Evolutionary conservation across 2,329 filamentous ascomycete species (phyloP).

Genomic region (Penicillium sp.): DNA sequence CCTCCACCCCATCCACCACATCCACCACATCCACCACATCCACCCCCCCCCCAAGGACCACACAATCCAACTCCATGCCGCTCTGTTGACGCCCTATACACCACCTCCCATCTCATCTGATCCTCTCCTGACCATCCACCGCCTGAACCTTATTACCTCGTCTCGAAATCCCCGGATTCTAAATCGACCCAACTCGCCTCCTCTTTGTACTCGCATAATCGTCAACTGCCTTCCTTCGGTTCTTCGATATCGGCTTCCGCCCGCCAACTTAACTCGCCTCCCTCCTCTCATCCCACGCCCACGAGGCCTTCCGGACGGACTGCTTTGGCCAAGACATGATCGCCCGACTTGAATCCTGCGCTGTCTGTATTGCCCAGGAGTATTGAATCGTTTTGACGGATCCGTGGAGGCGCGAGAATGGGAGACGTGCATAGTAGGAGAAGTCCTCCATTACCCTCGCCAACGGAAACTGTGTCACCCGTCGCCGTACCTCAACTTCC

Average conservation of each 20-base stretch:
- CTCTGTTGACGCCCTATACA: neutral
- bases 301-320: slow-evolving; percentile 25
- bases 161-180: slow-evolving; percentile 17
- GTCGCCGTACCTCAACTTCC: slow-evolving; percentile 35
- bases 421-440: slow-evolving; percentile 47
- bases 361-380: slow-evolving; percentile 42
- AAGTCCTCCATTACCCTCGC: slow-evolving; percentile 49
- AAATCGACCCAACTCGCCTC: slow-evolving; percentile 18
- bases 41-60: slow-evolving; percentile 5
- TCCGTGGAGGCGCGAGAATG: slow-evolving; percentile 43
- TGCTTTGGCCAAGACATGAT: slow-evolving; percentile 45
- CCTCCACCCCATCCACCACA: neutral
- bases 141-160: slow-evolving; percentile 25
- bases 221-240: slow-evolving; percentile 10
- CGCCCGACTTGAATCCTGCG: slow-evolving; percentile 37
- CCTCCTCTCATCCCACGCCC: slow-evolving; percentile 11
- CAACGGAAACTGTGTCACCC: slow-evolving; percentile 45
- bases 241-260: slow-evolving; percentile 13
- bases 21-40: no score
- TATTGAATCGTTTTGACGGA: slow-evolving; percentile 36
- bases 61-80: slow-evolving; percentile 1
- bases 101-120: slow-evolving; percentile 4
- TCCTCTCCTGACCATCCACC: slow-evolving; percentile 19
- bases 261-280: slow-evolving; percentile 10
- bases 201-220: neutral